Conservation (phyloP, 1,139 yeast genomes). For the Saccharomyces hybrid region DNA sequence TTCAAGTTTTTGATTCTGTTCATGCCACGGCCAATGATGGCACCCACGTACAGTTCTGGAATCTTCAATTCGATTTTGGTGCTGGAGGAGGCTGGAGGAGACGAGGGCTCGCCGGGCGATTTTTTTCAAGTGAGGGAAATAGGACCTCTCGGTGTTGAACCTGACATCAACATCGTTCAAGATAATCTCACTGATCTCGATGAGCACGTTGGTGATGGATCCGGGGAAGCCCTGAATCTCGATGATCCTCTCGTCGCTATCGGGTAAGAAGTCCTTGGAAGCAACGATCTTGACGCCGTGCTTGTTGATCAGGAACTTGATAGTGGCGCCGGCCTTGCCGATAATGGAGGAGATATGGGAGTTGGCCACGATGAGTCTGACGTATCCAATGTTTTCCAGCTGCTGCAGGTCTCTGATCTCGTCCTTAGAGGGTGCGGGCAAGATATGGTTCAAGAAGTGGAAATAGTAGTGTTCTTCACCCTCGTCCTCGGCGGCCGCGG, state of each 20-base stretch:
- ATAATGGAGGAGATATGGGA: conserved; percentile 86
- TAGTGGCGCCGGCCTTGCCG: conserved; percentile 77
- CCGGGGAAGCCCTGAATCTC: conserved; percentile 80
- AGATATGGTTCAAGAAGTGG: conserved; percentile 30
- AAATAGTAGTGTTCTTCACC: conserved; percentile 21
- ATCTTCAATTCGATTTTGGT: conserved; percentile 34
- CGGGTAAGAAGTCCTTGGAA: conserved; percentile 74
- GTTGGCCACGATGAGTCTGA: conserved; percentile 74
- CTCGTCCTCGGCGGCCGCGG: conserved; percentile 3
- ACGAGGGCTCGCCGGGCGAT: background rate
- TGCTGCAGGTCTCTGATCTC: conserved; percentile 24
- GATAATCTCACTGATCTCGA: conserved; percentile 32
- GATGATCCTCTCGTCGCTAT: conserved; percentile 79
- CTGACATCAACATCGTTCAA: conserved; percentile 21
- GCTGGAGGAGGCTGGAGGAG: conserved; percentile 6
- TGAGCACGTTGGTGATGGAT: conserved; percentile 62
- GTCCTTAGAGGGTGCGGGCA: conserved; percentile 25
- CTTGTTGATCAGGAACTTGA: conserved; percentile 68
- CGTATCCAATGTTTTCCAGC: conserved; percentile 27
- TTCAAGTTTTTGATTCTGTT: conserved; percentile 82
- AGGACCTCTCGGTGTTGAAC: conserved; percentile 17
- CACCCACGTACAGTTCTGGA: conserved; percentile 84
- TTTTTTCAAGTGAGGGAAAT: conserved; percentile 18
- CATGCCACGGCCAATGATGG: conserved; percentile 83
- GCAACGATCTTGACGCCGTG: conserved; percentile 78